phyloP scores from a whole-genome alignment of 768 basidiomycete species.

The Leucocoprinus sp. region DNA sequence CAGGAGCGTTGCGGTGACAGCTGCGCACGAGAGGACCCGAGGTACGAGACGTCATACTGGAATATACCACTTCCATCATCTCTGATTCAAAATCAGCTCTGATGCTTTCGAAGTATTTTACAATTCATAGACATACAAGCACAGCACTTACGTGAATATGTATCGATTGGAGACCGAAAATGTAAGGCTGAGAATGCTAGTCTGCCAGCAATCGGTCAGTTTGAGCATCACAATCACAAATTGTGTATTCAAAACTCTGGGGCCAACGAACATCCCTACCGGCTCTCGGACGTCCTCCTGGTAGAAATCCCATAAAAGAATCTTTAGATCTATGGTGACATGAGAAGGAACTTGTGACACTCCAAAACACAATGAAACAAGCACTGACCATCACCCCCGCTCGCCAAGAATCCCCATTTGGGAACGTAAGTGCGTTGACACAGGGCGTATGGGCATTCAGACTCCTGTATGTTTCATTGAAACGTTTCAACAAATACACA shows the following conservation, averaged over 20 bases:
- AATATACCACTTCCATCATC: slow-evolving; percentile 49
- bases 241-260: slow-evolving; percentile 23
- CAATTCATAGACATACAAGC: slow-evolving; percentile 8
- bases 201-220: slow-evolving; percentile 28
- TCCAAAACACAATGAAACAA: background rate
- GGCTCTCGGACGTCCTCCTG: slow-evolving; percentile 44
- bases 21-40: slow-evolving; percentile 18
- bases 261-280: slow-evolving; percentile 36
- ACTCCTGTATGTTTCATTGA: slow-evolving; percentile 19
- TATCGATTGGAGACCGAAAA: slow-evolving; percentile 63
- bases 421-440: slow-evolving; percentile 57
- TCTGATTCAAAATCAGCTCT: slow-evolving; percentile 23
- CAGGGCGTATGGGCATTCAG: slow-evolving; percentile 48
- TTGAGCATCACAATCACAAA: background rate
- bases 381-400: slow-evolving; percentile 58
- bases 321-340: slow-evolving; percentile 34
- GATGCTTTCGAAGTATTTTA: too few relatives aligned
- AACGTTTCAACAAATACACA: background rate
- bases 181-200: slow-evolving; percentile 61
- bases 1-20: slow-evolving; percentile 13
- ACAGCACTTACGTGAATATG: slow-evolving; percentile 50
- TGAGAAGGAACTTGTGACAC: slow-evolving; percentile 6
- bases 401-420: slow-evolving; percentile 56
- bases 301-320: slow-evolving; percentile 62
- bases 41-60: slow-evolving; percentile 43